Base-by-base conservation (phyloP, 2,329 filamentous ascomycete genomes). In the Nemania diffusa region DNA sequence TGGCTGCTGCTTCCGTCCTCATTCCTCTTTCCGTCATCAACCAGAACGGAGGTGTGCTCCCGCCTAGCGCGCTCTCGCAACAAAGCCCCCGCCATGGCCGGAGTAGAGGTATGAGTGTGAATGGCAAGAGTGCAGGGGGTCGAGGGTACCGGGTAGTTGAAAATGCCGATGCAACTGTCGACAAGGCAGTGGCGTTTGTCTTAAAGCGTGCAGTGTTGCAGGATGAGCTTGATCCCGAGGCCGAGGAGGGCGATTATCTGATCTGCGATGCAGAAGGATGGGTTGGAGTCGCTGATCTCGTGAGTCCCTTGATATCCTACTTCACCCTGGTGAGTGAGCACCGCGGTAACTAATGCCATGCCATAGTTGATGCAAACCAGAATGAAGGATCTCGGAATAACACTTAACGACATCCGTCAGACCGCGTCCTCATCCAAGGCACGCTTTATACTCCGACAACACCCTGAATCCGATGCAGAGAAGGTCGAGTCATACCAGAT, bases 101-200 rank as follows among this genome's bases (percentile, higher is more conserved):
- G 68, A 82, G 81, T 74, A 68, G 78, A 53, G 78, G 77, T 68
- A 71, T 80, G 78, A 75, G 78, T 73, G 62, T 82, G 72, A 76
- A 79, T 32, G 66, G 68, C 29, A 70, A 72, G 59, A 70, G 65
- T 27, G 63, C 42, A 20, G 69, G 69, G 75, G 78, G 76, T 57
- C 82, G 81, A 20, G 77, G 79, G 13, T 83, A 83, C 75, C 80
- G 78, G 64, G 74, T 82, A 29, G 75, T 81, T 15, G 81, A 82
- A 63, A 80, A 82, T 56, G 75, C 79, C 52, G 80, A 83, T 57
- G 74, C 74, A 8, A 75, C 76, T 62, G 75, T 83, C 57, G 76
- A 78, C 69, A 82, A 82, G 74, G 81, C 81, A 24, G 71, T 83
- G 29, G 74, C 75, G 58, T 82, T 81, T 68, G 77, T 82, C 29